Evolutionary conservation across 139 green algal genomes (phyloP), one percentile per base, ranked within the genome.

Genomic region (Micractinium sp.): DNA sequence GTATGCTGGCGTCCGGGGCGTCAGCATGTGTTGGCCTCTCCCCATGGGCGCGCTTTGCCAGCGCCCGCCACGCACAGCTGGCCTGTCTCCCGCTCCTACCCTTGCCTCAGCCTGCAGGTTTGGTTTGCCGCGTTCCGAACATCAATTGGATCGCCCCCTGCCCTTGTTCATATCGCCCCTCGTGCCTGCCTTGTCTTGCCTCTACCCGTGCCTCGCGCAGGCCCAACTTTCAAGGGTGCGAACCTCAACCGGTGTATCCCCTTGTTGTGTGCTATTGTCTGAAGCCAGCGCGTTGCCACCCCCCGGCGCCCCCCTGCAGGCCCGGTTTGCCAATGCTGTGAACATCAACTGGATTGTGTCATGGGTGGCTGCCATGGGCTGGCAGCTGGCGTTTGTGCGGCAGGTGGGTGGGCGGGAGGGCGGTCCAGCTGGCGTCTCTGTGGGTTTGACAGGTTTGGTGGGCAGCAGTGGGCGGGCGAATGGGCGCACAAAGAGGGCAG

Each of bases 311-410:
- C 7, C 23, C 20, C 76, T 31, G 35, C 84, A 88, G 84, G 84
- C 84, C 38, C 84, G 84, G 69, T 88, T 88, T 81, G 69, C 73
- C 27, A 69, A 85, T 41, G 27, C 73, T 0, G 39, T 47, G 29
- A 76, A 33, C n/a, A 0, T 82, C 38, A 66, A 81, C 79, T 96
- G 94, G 94, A 85, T 92, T 53, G n/a, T 88, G 18, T 91, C 92
- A 1, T 96, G 94, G 94, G 56, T 92, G 7, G 92, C 90, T 56
- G 89, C 95, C 85, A 76, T 78, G 23, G 60, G 83, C 18, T 96
- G 94, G 94, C 94, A 95, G 89, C 31, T 96, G 0, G 73, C 86
- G 14, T 96, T 96, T 79, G 85, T 88, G 39, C 82, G 82, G 39
- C 78, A 79, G 73, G 73, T 79, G 9, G 31, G 73, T 71, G 63